These are phyloP conservation scores for Myrmaecium sp. DNA, from an alignment of 2,329 filamentous ascomycete genomes.

Conservation along the genomic window DNA sequence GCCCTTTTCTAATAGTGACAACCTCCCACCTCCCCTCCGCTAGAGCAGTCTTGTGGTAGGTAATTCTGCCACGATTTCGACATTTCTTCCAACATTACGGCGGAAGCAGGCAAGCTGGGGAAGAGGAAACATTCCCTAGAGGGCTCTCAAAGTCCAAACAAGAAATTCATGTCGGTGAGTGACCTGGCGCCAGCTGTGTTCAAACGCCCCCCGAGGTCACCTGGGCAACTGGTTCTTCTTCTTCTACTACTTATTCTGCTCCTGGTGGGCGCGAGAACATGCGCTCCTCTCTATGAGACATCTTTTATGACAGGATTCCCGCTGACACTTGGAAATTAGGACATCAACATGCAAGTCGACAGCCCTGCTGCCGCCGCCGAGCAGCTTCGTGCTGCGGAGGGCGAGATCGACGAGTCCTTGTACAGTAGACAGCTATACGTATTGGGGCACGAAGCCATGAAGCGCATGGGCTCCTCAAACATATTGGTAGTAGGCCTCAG, in stretches of 20 bases:
- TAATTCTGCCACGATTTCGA: slow-evolving; percentile 13
- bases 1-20: too few relatives aligned
- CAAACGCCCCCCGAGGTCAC: too few relatives aligned
- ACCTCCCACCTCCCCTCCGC: too few relatives aligned
- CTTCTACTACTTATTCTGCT: too few relatives aligned
- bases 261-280: too few relatives aligned
- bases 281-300: too few relatives aligned
- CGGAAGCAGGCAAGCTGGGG: slow-evolving; percentile 20
- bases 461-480: slow-evolving; percentile 94
- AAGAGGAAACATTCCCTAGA: slow-evolving; percentile 22
- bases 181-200: too few relatives aligned
- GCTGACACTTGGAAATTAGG: too few relatives aligned
- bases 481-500: slow-evolving; percentile 83
- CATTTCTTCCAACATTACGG: slow-evolving; percentile 8
- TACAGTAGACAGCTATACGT: slow-evolving; percentile 55
- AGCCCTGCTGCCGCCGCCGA: slow-evolving; percentile 39
- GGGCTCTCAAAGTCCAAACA: slow-evolving; percentile 21
- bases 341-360: slow-evolving; percentile 49
- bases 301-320: too few relatives aligned
- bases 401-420: slow-evolving; percentile 50
- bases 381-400: slow-evolving; percentile 39
- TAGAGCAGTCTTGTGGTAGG: too few relatives aligned
- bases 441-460: slow-evolving; percentile 76
- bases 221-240: too few relatives aligned
- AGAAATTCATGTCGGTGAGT: slow-evolving; percentile 25